These are phyloP conservation scores for Yamadazyma trypodendri DNA, from an alignment of 1,139 yeast genomes.

Conservation along the genomic window DNA sequence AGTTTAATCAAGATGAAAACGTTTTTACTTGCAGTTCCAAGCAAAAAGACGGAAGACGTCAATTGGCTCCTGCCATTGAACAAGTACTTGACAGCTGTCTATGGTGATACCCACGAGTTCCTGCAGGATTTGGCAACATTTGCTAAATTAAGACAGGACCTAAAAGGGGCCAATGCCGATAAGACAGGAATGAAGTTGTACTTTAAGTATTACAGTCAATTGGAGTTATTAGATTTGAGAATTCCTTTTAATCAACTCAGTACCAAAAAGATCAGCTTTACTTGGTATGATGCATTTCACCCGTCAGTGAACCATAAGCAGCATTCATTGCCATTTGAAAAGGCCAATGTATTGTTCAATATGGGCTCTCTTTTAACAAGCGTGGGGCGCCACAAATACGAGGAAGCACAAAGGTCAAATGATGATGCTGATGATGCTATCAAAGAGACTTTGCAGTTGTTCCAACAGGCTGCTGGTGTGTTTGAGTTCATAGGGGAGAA, in stretches of 20 bases:
- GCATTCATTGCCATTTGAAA: conserved; percentile 76
- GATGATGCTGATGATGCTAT: conserved; percentile 33
- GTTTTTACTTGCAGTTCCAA: conserved; percentile 33
- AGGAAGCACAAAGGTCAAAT: conserved; percentile 40
- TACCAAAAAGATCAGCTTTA: conserved; percentile 54
- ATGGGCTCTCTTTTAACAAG: conserved; percentile 36
- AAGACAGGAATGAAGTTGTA: conserved; percentile 50
- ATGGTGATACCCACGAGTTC: conserved; percentile 63
- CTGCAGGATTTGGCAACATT: conserved; percentile 55
- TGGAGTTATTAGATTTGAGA: conserved; percentile 77
- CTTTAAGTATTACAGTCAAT: conserved; percentile 74
- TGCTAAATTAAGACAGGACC: conserved; percentile 61
- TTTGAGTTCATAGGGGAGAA: conserved; percentile 72
- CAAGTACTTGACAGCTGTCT: conserved; percentile 57
- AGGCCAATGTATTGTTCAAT: conserved; percentile 81
- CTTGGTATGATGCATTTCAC: conserved; percentile 78
- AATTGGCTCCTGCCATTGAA: conserved; percentile 69
- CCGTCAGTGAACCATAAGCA: conserved; percentile 39
- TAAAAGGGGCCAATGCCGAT: conserved; percentile 57
- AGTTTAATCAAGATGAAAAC: conserved; percentile 32
- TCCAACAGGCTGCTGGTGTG: conserved; percentile 81
- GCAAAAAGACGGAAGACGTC: conserved; percentile 56
- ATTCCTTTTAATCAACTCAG: conserved; percentile 65
- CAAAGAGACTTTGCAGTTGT: conserved; percentile 58
- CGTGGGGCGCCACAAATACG: conserved; percentile 53